Evolutionary conservation across 1,139 yeast genomes (phyloP).

Genomic region (Pneumocystis jirovecii): DNA sequence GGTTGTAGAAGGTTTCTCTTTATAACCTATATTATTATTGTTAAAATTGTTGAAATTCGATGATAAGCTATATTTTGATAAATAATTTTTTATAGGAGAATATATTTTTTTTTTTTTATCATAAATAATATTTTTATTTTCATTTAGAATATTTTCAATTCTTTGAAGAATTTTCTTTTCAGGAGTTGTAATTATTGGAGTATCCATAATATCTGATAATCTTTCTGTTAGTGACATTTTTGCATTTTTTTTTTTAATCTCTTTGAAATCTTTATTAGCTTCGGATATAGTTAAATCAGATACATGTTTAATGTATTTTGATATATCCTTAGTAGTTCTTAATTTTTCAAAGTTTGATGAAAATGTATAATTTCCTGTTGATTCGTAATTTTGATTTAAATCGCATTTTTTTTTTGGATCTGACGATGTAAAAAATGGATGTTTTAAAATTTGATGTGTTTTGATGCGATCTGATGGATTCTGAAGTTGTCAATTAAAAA

Average conservation of each 20-base stretch:
- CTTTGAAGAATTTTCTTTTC: neutral
- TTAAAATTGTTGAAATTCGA: neutral
- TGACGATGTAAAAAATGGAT: slow-evolving; percentile 7
- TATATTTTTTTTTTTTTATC: neutral
- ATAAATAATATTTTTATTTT: neutral
- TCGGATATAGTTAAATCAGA: neutral
- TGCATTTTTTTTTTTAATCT: neutral
- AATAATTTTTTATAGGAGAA: neutral
- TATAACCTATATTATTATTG: neutral
- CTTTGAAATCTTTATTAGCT: neutral
- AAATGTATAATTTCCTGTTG: neutral
- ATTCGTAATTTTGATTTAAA: neutral
- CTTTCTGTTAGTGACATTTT: neutral
- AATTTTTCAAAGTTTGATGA: neutral
- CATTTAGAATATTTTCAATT: neutral
- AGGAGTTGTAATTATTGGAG: neutral
- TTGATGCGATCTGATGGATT: slow-evolving; percentile 7
- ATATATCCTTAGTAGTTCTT: neutral
- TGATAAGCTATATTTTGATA: neutral
- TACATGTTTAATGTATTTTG: neutral
- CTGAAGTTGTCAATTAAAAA: neutral
- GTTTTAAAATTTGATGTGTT: slow-evolving; percentile 8
- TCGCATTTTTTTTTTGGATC: neutral
- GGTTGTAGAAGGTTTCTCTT: neutral
- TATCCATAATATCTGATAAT: neutral